Evolutionary conservation across 2,329 filamentous ascomycete genomes (phyloP), one percentile per base, ranked within the genome.

Genomic region (Alternaria arborescens): DNA sequence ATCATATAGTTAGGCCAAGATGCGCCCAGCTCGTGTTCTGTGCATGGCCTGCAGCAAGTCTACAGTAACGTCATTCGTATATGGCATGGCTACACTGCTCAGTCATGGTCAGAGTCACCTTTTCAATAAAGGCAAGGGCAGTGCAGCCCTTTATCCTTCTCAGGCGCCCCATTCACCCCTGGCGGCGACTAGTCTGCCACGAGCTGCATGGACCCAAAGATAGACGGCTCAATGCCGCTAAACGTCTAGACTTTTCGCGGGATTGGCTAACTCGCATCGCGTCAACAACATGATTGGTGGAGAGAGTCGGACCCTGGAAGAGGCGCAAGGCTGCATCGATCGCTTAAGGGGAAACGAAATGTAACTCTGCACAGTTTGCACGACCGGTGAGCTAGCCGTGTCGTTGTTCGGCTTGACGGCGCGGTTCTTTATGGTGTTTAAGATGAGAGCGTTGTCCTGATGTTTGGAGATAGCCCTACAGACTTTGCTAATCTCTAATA

Each of bases 351-450:
- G 54, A 60, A 70, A 63, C 57, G 60, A 63, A 56, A 67, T 65
- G 56, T 63, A 60, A 64, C 61, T 67, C 62, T 67, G 51, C 55
- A 44, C 34, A 43, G 47, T 53, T 57, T 48, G 47, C 54, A 48
- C 36, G 54, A 71, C 69, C 69, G 67, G 68, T 71, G 67, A 72
- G 64, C 58, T 48, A 46, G 62, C 51, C 60, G 46, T 65, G 61
- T 52, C 41, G 44, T 43, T 52, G 46, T 51, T 41, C 47, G 46
- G 60, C 36, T 61, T 50, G 42, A 56, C 32, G 60, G 62, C 55
- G 61, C 60, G 41, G 46, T 58, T 60, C 51, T 58, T 64, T 30
- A 40, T 60, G 54, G 44, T 61, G 61, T 36, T 72, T 72, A 74
- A 70, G 67, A 68, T 67, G 56, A 64, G 53, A 38, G 50, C 47